Conservation (phyloP, 768 basidiomycete genomes). For the Cystofilobasidium bisporidii region DNA sequence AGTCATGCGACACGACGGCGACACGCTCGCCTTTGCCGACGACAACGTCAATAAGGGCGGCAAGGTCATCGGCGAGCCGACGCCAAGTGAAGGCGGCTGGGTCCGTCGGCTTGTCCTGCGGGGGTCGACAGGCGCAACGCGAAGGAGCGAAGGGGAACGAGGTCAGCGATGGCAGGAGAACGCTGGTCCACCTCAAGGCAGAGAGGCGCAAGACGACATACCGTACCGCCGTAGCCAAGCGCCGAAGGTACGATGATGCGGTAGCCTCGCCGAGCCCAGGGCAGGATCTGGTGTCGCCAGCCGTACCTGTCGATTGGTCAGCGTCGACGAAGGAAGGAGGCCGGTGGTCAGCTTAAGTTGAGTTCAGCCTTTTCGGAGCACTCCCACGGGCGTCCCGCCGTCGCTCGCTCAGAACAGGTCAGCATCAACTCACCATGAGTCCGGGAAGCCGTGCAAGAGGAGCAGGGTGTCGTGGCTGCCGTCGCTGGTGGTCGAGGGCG, state of each 20-base stretch:
- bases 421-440: background rate
- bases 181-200: background rate
- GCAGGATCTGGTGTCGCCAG: background rate
- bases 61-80: background rate
- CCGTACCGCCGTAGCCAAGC: background rate
- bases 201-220: background rate
- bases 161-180: too few species aligned
- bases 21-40: background rate
- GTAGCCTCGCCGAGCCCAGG: background rate
- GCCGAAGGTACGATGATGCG: background rate
- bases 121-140: too few species aligned
- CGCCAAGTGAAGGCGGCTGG: background rate
- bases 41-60: background rate
- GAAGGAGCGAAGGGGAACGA: too few species aligned
- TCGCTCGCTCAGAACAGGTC: background rate
- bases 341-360: too few species aligned
- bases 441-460: slow-evolving; percentile 1
- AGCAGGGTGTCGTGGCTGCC: background rate
- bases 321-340: too few species aligned
- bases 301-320: background rate
- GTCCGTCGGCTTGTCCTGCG: background rate
- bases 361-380: too few species aligned
- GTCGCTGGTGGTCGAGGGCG: too few species aligned
- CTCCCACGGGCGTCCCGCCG: too few species aligned
- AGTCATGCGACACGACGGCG: slow-evolving; percentile 1